A percentile compares a stretch with the other conserved stretches of the same genome.
Conservation (phyloP, 352 stramenopile species). For the Plasmopara viticola region DNA sequence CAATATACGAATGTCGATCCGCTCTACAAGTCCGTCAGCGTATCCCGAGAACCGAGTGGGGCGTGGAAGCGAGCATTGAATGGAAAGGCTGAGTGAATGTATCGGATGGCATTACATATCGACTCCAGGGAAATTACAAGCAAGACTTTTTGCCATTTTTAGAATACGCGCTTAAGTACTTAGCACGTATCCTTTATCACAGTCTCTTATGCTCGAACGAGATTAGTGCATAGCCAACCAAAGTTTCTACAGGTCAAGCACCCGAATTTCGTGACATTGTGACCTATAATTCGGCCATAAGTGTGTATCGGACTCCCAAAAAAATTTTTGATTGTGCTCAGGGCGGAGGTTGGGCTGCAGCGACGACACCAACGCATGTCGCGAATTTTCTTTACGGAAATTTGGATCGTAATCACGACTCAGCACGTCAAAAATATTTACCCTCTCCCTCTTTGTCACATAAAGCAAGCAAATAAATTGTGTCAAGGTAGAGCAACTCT, state of each 20-base stretch:
- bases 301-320: background rate
- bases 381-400: background rate
- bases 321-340: background rate
- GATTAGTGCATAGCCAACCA: background rate
- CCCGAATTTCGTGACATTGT: background rate
- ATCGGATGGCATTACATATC: background rate
- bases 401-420: background rate
- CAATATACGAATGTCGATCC: slow-evolving; percentile 1
- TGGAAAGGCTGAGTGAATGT: background rate
- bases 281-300: background rate
- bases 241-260: background rate
- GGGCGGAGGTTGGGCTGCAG: background rate
- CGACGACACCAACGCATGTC: background rate
- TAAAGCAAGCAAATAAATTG: background rate
- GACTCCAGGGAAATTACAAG: background rate
- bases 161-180: background rate
- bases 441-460: background rate
- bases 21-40: background rate
- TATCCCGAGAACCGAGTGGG: slow-evolving; percentile 5
- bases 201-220: background rate
- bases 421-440: background rate
- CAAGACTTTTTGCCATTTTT: background rate
- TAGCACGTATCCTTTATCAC: background rate
- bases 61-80: slow-evolving; percentile 9
- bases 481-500: background rate